Evolutionary conservation across 768 basidiomycete genomes (phyloP), one percentile per base, ranked within the genome.

Genomic region (Suillus plorans): DNA sequence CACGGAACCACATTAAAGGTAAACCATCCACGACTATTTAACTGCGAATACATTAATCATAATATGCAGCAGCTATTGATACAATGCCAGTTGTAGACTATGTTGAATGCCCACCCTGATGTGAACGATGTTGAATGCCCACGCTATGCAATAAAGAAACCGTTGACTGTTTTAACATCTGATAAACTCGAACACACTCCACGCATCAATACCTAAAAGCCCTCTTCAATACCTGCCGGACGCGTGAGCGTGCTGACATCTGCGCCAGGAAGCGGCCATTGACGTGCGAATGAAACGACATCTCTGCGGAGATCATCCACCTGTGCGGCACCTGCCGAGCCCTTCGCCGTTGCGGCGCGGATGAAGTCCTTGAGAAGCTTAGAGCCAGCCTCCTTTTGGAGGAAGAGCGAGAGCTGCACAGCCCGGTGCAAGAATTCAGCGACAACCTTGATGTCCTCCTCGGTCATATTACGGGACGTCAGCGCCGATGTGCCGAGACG

Each of bases 311-410:
- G 85, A 69, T 89, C 82, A 72, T 80, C 82, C 42, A 97, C 92
- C 78, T 87, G 80, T 72, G 84, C 79, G 64, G 83, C 83, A 25
- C 95, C 94, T 64, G 86, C 81, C 76, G 87, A 88, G 67, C 88
- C 91, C 72, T 90, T 89, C 4, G 79, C 83, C 0, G 88, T 88
- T 8, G 94, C 94, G 45, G 90, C 89, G 55, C 89, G 86, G 67
- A 96, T 86, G 72, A 99, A 99, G 83, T 98, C 97, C 83, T 97
- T 97, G 68, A 99, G 86, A 70, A 97, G 80, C 84, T 97, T 99
- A 64, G 86, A 86, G 39, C 95, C 95, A 31, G 97, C 92, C 80
- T 97, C 96, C 78, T 95, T 94, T 80, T 99, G 97, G 53, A 97
- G 85, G 47, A 86, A 74, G 52, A 96, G 84, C 56, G 94, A 88